These are phyloP conservation scores for Neoboletus subvelutipes DNA, from an alignment of 768 basidiomycete genomes.

Conservation along the genomic window DNA sequence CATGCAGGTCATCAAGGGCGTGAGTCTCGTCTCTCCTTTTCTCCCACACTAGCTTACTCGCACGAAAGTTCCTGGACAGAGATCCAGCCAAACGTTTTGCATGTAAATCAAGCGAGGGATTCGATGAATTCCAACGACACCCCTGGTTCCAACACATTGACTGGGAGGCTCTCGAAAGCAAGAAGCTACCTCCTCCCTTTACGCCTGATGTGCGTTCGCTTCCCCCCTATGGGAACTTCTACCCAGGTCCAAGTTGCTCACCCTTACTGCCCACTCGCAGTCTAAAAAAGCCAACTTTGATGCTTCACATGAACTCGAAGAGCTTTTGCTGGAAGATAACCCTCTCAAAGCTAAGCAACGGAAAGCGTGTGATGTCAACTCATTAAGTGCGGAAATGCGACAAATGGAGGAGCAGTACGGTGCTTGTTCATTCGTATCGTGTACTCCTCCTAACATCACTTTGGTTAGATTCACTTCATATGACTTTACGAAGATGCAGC, in stretches of 20 bases:
- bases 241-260: too few species aligned
- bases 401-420: slow-evolving; percentile 94
- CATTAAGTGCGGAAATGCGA: too few species aligned
- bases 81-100: slow-evolving; percentile 80
- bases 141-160: slow-evolving; percentile 89
- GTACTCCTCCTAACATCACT: too few species aligned
- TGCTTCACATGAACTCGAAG: too few species aligned
- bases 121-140: slow-evolving; percentile 74
- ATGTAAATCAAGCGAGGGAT: slow-evolving; percentile 79
- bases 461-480: too few species aligned
- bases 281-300: too few species aligned
- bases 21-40: slow-evolving; percentile 42
- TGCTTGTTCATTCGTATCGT: neutral
- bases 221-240: neutral
- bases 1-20: slow-evolving; percentile 76
- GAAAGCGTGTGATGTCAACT: too few species aligned
- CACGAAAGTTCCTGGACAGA: slow-evolving; percentile 75
- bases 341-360: too few species aligned
- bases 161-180: slow-evolving; percentile 83
- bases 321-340: too few species aligned
- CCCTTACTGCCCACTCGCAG: too few species aligned
- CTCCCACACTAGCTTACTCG: slow-evolving; percentile 13
- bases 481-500: slow-evolving; percentile 89
- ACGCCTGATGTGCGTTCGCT: too few species aligned
- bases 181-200: slow-evolving; percentile 73